Conservation (phyloP, 2,329 filamentous ascomycete genomes). For the Fusarium bulbicola region DNA sequence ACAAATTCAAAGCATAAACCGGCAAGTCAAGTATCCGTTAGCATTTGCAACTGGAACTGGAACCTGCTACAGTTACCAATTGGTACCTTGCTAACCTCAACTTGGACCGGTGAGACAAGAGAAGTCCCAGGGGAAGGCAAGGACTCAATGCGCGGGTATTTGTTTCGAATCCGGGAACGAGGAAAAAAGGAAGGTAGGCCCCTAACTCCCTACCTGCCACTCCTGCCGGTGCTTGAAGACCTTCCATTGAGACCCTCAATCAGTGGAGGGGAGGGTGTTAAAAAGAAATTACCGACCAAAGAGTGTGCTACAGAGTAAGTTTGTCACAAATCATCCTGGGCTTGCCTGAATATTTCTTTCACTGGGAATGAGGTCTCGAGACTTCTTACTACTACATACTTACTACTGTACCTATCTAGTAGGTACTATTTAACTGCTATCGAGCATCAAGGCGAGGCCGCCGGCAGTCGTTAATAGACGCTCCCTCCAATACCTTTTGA, state of each 20-base stretch:
- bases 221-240: background rate
- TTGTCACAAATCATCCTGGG: background rate
- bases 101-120: slow-evolving; percentile 26
- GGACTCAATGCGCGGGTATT: slow-evolving; percentile 24
- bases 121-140: slow-evolving; percentile 27
- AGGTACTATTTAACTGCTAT: background rate
- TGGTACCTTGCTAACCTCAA: slow-evolving; percentile 14
- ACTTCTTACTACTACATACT: background rate
- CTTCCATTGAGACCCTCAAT: background rate
- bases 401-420: background rate
- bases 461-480: background rate
- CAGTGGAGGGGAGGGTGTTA: background rate
- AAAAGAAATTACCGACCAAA: background rate
- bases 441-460: background rate
- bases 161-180: slow-evolving; percentile 32
- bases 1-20: slow-evolving; percentile 15
- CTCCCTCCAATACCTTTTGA: background rate
- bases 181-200: background rate
- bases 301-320: background rate
- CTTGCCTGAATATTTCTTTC: background rate
- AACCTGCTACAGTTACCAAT: slow-evolving; percentile 8
- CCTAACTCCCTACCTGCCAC: slow-evolving; percentile 1
- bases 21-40: slow-evolving; percentile 22
- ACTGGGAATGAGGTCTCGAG: background rate
- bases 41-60: background rate